Percentiles rank a stretch among this genome's conserved stretches.
Conservation (phyloP, 306 rosid species). For the Begonia peltatifolia region DNA sequence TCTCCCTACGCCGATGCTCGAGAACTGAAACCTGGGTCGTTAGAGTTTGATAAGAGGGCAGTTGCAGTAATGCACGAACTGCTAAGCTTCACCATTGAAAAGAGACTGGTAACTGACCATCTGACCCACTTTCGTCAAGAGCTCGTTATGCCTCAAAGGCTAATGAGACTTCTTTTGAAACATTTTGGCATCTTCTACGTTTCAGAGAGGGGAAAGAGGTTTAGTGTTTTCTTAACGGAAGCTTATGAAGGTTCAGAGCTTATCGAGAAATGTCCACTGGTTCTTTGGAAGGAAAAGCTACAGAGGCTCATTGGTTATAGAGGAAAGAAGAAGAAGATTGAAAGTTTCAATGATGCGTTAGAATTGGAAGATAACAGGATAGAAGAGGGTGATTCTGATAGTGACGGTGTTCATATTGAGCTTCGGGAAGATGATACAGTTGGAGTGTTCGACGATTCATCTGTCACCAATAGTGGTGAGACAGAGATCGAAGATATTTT, state of each 20-base stretch:
- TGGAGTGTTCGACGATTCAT: background rate
- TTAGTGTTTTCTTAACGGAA: conserved; percentile 61
- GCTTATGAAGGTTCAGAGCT: conserved; percentile 65
- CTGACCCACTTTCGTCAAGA: conserved; percentile 79
- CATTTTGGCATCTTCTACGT: conserved; percentile 80
- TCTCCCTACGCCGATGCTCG: conserved; percentile 82
- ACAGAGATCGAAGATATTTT: background rate
- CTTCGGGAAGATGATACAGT: background rate
- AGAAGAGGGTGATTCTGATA: conserved; percentile 23
- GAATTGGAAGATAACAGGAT: conserved; percentile 38
- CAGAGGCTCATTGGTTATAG: conserved; percentile 36
- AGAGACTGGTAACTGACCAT: conserved; percentile 83
- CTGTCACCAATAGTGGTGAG: background rate
- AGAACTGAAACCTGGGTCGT: conserved; percentile 49
- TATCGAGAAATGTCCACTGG: conserved; percentile 62
- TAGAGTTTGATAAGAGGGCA: conserved; percentile 81
- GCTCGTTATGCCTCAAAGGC: conserved; percentile 80
- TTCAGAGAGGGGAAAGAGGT: conserved; percentile 90
- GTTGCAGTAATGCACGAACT: conserved; percentile 82
- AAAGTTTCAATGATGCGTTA: conserved; percentile 31
- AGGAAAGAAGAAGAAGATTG: conserved; percentile 57
- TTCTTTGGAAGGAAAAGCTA: conserved; percentile 65
- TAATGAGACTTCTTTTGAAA: conserved; percentile 81
- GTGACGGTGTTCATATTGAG: conserved; percentile 14
- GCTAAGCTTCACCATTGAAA: conserved; percentile 68